Conservation (phyloP, 2,329 filamentous ascomycete species). For the Corniculantispora saksenae region DNA sequence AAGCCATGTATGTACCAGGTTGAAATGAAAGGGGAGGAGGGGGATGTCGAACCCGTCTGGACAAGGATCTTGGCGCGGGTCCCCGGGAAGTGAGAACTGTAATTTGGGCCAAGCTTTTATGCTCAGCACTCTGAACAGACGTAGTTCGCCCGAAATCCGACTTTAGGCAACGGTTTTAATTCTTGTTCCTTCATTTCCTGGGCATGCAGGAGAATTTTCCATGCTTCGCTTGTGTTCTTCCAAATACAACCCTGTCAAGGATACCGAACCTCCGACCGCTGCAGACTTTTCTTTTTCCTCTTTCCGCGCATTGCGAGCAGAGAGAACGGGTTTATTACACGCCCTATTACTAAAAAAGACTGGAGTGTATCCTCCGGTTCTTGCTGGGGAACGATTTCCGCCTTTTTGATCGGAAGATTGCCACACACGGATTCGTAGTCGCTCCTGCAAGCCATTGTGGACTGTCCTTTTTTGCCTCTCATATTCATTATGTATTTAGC, state of each 20-base stretch:
- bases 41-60: neutral
- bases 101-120: constrained; percentile 14
- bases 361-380: neutral
- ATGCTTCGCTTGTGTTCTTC: too few species aligned
- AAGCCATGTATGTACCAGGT: neutral
- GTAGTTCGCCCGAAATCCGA: constrained; percentile 8
- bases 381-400: too few species aligned
- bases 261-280: too few species aligned
- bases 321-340: neutral
- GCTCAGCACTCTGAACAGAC: too few species aligned
- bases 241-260: too few species aligned
- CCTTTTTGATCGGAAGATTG: neutral
- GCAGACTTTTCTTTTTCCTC: too few species aligned
- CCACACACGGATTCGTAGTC: neutral
- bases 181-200: too few species aligned
- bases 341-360: neutral
- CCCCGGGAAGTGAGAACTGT: constrained; percentile 16
- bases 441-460: neutral
- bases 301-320: too few species aligned
- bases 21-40: neutral
- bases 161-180: neutral
- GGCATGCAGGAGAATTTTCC: too few species aligned
- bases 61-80: constrained; percentile 11
- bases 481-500: neutral
- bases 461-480: neutral